These are phyloP conservation scores for Lathyrus sativus DNA, from an alignment of 306 rosid species.

Conservation along the genomic window DNA sequence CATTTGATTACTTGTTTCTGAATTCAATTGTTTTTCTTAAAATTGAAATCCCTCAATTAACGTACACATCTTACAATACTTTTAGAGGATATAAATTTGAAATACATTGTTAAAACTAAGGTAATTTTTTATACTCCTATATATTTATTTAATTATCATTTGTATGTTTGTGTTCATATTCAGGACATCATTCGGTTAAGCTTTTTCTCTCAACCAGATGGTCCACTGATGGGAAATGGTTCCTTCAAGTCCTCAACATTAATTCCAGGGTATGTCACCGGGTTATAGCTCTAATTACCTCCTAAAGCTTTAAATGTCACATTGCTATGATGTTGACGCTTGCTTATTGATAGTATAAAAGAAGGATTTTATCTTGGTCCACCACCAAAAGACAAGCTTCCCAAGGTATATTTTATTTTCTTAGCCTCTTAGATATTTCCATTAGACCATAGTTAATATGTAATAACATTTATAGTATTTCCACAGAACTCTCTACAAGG, in stretches of 20 bases:
- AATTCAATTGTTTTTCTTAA: not conserved
- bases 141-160: constrained; percentile 33
- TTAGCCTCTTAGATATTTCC: constrained; percentile 12
- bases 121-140: constrained; percentile 28
- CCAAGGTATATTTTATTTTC: constrained; percentile 59
- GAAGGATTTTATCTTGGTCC: constrained; percentile 92
- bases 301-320: constrained; percentile 30
- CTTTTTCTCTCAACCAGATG: constrained; percentile 95
- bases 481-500: constrained; percentile 73
- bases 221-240: constrained; percentile 77
- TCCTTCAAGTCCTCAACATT: constrained; percentile 69
- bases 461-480: constrained; percentile 30
- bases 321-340: constrained; percentile 34
- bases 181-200: constrained; percentile 72
- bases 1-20: not conserved
- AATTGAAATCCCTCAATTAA: not conserved
- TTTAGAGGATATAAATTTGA: constrained; percentile 6
- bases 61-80: not conserved
- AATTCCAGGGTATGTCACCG: constrained; percentile 77
- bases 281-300: constrained; percentile 39
- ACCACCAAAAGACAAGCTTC: constrained; percentile 86
- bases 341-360: constrained; percentile 60
- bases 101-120: constrained; percentile 11
- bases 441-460: constrained; percentile 21
- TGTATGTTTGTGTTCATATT: constrained; percentile 27